Base-by-base conservation (phyloP, 352 stramenopile genomes). In the Phytophthora pistaciae region DNA sequence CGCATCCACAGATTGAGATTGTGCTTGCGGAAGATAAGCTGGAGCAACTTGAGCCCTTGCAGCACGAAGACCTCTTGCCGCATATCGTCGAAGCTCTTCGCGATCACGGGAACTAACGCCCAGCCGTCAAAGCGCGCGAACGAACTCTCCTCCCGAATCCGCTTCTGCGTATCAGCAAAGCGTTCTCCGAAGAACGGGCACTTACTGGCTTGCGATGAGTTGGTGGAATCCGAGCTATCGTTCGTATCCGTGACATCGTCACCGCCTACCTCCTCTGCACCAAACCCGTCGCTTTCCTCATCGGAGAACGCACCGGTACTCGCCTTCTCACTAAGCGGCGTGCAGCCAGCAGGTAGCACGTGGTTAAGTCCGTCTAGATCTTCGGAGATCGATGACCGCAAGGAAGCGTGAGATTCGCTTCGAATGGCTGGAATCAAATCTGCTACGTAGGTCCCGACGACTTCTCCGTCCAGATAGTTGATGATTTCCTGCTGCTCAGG, bases 31-130 rank as follows among this genome's bases (percentile, higher is more conserved):
- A 99, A 99, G 74, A 98, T 98, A 57, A 98, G 86, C 42, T 95
- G 81, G 63, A 96, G 98, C 33, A 98, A 75, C 48, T 95, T 87
- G 48, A 99, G 96, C 0, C 99, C 83, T 78, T 99, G 95, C 71
- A 99, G 89, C 8, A 98, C 90, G 79, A 99, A 99, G 8, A 98
- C 94, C 70, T 99, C 97, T 78, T 99, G 97, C 5, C 97, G 84
- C 77, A 99, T 90, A 78, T 99, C 97, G 75, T 99, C 97, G 65
- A 99, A 99, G 21, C 93, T 98, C 78, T 99, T 99, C 3, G 98
- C 94, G 76, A 99, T 99, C 33, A 99, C 91, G 16, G 88, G 87
- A 57, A 90, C 72, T 23, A 98, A 72, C 53, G 97, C 87, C 91
- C 91, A 98, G 18, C 90, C 92, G 10, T 88, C 77, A 46, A 82